These are phyloP conservation scores for Ustilago sp. DNA, from an alignment of 1,284 basidiomycete genomes.

Conservation along the genomic window DNA sequence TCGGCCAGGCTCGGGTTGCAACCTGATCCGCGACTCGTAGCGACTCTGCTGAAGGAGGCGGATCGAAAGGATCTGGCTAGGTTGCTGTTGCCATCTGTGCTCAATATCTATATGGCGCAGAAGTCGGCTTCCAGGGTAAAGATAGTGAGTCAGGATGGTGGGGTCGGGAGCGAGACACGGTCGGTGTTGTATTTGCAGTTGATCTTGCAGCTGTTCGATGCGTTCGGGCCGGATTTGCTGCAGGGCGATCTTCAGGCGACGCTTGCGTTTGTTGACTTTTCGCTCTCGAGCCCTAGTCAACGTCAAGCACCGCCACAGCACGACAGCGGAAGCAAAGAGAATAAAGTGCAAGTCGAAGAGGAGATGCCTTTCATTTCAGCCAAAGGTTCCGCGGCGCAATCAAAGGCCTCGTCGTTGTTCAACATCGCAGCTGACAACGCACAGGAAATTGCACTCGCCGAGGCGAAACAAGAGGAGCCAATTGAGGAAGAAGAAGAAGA, in stretches of 20 bases:
- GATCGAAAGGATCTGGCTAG: constrained; percentile 49
- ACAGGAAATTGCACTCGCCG: not conserved
- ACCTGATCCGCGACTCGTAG: constrained; percentile 50
- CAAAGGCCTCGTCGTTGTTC: constrained; percentile 28
- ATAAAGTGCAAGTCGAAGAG: not conserved
- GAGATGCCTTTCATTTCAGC: constrained; percentile 45
- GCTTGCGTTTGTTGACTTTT: constrained; percentile 63
- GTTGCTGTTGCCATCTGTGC: constrained; percentile 28
- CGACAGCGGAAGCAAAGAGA: not conserved
- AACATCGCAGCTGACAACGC: constrained; percentile 8
- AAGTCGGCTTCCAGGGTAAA: constrained; percentile 24
- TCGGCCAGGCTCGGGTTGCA: constrained; percentile 41
- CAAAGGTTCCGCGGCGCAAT: constrained; percentile 1
- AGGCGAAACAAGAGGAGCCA: not conserved
- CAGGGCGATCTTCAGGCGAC: constrained; percentile 55
- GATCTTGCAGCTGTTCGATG: constrained; percentile 60
- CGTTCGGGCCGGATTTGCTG: constrained; percentile 59
- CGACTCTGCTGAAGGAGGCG: constrained; percentile 32
- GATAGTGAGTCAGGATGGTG: constrained; percentile 6
- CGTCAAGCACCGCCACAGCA: constrained; percentile 7
- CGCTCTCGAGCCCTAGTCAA: constrained; percentile 35
- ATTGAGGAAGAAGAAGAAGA: constrained; percentile 7
- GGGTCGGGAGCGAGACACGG: constrained; percentile 21
- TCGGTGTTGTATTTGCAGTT: constrained; percentile 60
- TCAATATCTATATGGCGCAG: constrained; percentile 52